These are phyloP conservation scores for Tulasnella sp. DNA, from an alignment of 768 basidiomycete genomes.

Conservation along the genomic window DNA sequence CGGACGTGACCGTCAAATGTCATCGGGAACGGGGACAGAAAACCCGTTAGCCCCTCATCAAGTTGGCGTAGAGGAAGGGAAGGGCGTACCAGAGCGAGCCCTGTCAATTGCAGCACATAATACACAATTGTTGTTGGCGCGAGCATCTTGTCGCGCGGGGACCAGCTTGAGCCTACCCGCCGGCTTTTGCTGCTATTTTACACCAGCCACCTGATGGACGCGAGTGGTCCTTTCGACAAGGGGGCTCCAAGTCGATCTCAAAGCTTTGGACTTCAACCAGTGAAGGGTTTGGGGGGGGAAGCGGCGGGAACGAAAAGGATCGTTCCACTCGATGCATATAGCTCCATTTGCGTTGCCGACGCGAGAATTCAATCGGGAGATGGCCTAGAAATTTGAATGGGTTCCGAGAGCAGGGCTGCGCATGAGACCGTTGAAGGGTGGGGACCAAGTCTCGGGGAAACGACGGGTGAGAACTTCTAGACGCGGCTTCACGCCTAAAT, in stretches of 20 bases:
- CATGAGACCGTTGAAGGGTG: not conserved
- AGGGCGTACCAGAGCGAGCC: not conserved
- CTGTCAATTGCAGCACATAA: slow-evolving; percentile 9
- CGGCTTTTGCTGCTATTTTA: not conserved
- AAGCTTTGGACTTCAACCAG: not conserved
- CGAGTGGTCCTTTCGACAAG: not conserved
- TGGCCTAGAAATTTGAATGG: not conserved
- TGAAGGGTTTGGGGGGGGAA: not conserved
- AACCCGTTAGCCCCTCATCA: not conserved
- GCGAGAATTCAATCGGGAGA: not conserved
- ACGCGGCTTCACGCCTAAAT: not conserved
- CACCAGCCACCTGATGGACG: not conserved
- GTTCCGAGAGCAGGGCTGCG: not conserved
- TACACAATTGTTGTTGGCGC: not conserved
- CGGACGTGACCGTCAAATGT: not conserved
- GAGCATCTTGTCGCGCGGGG: not conserved
- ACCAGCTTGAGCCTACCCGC: not conserved
- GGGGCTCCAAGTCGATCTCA: not conserved
- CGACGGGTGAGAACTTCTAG: not conserved
- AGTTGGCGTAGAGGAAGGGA: not conserved
- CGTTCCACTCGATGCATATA: not conserved
- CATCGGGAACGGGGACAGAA: no score
- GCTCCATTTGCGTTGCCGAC: not conserved
- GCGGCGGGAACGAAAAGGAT: not conserved
- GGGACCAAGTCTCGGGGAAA: not conserved